These are phyloP conservation scores for Cercophora scortea DNA, from an alignment of 495 filamentous ascomycete genomes.

Conservation along the genomic window DNA sequence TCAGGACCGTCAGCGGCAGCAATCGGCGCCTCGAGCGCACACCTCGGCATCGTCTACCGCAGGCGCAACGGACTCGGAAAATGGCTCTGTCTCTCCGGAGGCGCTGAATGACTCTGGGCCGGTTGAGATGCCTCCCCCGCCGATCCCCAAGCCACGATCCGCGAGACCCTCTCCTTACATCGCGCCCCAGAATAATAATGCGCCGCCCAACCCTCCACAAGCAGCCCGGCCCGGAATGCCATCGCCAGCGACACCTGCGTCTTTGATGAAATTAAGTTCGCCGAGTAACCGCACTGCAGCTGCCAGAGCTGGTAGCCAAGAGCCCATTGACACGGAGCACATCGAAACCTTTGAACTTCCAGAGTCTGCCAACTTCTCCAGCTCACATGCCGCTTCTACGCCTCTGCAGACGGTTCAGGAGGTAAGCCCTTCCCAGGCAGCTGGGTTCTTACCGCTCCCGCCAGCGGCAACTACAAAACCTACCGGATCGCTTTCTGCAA, in stretches of 20 bases:
- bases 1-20: conserved; percentile 10
- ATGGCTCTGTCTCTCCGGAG: conserved; percentile 48
- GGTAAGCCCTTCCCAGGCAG: conserved; percentile 22
- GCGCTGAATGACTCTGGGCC: conserved; percentile 27
- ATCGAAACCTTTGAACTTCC: conserved; percentile 63
- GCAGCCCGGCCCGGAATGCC: conserved; percentile 23
- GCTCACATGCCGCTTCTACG: conserved; percentile 32
- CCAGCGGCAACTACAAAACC: conserved; percentile 38
- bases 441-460: conserved; percentile 35
- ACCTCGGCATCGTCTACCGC: conserved; percentile 27
- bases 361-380: conserved; percentile 48
- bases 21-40: conserved; percentile 15
- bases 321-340: conserved; percentile 43
- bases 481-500: conserved; percentile 29
- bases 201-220: conserved; percentile 10
- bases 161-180: conserved; percentile 43
- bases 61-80: conserved; percentile 37
- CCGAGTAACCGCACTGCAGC: conserved; percentile 31
- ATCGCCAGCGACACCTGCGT: conserved; percentile 72
- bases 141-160: conserved; percentile 41
- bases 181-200: conserved; percentile 26
- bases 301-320: conserved; percentile 22
- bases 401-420: conserved; percentile 26
- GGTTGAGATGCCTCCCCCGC: conserved; percentile 50
- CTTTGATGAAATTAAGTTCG: conserved; percentile 61